These are phyloP conservation scores for Rhizopogon vulgaris DNA, from an alignment of 768 basidiomycete genomes.

Conservation along the genomic window DNA sequence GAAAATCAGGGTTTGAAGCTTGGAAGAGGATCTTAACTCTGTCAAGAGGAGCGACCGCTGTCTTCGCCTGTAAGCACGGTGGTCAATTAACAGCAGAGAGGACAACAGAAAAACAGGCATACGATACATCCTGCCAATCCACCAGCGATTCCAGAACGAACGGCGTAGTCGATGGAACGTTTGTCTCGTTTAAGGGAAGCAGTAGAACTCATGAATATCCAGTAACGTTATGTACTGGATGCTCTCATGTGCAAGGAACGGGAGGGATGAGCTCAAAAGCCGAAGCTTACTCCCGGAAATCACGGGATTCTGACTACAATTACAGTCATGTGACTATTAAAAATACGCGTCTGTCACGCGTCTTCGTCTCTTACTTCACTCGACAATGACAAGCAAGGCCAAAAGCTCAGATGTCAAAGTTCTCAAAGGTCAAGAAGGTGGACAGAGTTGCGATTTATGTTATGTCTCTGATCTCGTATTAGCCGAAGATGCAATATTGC, in stretches of 20 bases:
- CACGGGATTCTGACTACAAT: not conserved
- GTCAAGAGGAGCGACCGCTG: slow-evolving; percentile 91
- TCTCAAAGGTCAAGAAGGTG: slow-evolving; percentile 75
- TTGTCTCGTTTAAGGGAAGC: slow-evolving; percentile 40
- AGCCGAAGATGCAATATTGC: slow-evolving; percentile 74
- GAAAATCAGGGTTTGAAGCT: slow-evolving; percentile 91
- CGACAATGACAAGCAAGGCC: slow-evolving; percentile 37
- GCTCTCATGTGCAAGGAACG: slow-evolving; percentile 4
- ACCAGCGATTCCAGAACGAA: slow-evolving; percentile 86
- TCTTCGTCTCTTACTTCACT: not conserved
- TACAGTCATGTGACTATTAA: not conserved
- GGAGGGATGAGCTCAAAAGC: not conserved
- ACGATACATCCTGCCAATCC: slow-evolving; percentile 93
- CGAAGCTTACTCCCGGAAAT: not conserved
- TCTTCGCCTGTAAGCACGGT: slow-evolving; percentile 65
- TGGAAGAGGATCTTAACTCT: slow-evolving; percentile 99
- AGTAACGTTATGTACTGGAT: not conserved
- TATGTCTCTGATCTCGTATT: not conserved
- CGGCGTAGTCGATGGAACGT: slow-evolving; percentile 51
- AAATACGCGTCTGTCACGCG: not conserved
- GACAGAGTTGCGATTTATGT: not conserved
- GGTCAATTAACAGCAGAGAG: slow-evolving; percentile 2
- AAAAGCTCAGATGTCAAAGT: slow-evolving; percentile 49
- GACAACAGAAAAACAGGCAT: slow-evolving; percentile 27
- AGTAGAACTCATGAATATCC: slow-evolving; percentile 27